A percentile compares a stretch with the other conserved stretches of the same genome.
Evolutionary conservation across 2,329 filamentous ascomycete species (phyloP).

Genomic region (Neonectria neomacrospora): DNA sequence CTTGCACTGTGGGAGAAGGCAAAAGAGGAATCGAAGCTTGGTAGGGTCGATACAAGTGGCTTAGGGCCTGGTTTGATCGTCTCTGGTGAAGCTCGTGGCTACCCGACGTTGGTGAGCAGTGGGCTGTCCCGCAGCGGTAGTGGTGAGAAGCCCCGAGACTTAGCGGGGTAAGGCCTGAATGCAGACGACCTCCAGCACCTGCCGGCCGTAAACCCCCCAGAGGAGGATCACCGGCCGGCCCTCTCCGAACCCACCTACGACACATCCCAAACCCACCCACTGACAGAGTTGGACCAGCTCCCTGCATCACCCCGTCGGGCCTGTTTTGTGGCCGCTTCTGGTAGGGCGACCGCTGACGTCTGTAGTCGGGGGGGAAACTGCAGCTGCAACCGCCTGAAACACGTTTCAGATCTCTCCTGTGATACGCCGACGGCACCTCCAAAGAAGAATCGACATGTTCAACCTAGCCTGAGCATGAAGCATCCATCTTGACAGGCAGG

Average conservation of each 20-base stretch:
- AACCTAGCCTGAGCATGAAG: not conserved
- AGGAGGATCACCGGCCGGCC: not conserved
- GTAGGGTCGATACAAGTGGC: not conserved
- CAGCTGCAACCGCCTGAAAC: slow-evolving; percentile 21
- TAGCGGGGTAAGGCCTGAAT: slow-evolving; percentile 4
- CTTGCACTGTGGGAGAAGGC: not conserved
- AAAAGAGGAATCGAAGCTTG: not conserved
- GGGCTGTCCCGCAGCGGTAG: not conserved
- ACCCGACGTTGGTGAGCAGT: not conserved
- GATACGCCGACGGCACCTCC: slow-evolving; percentile 11
- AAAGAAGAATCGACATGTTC: not conserved
- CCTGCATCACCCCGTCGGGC: not conserved
- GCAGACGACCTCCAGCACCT: not conserved
- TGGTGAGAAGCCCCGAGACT: slow-evolving; percentile 3
- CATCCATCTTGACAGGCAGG: not conserved
- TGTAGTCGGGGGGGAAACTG: slow-evolving; percentile 12
- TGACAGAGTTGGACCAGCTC: not conserved
- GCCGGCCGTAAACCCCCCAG: not conserved
- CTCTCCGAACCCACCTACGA: not conserved
- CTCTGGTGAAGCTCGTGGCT: not conserved
- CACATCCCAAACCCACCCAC: not conserved
- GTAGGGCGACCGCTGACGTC: slow-evolving; percentile 18
- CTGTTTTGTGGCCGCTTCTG: not conserved
- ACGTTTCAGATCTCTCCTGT: slow-evolving; percentile 23
- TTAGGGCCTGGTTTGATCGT: not conserved